Evolutionary conservation across 2,329 filamentous ascomycete genomes (phyloP).

Genomic region (Xylariomycetidae sp.): DNA sequence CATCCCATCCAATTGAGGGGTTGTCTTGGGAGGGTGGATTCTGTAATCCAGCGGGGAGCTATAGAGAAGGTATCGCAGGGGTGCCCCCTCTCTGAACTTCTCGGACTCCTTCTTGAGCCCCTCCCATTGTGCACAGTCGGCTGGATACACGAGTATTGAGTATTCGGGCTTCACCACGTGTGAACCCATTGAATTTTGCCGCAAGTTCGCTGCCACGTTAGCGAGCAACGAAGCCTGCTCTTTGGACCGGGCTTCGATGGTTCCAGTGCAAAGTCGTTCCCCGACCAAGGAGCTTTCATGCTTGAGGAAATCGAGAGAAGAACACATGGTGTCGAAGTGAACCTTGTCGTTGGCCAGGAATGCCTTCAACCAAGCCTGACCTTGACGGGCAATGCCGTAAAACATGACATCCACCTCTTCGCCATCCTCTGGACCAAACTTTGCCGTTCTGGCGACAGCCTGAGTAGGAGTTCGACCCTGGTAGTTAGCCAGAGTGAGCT

Average conservation of each 20-base stretch:
- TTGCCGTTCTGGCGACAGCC: slow-evolving; percentile 15
- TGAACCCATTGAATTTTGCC: slow-evolving; percentile 13
- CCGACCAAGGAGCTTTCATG: slow-evolving; percentile 9
- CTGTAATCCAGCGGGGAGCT: slow-evolving; percentile 10
- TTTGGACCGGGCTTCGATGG: slow-evolving; percentile 10
- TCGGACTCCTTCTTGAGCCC: slow-evolving; percentile 10
- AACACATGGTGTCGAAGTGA: slow-evolving; percentile 17
- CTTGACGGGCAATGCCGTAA: slow-evolving; percentile 17
- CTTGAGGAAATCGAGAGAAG: slow-evolving; percentile 18
- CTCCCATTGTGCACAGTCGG: slow-evolving; percentile 17
- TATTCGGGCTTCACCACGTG: slow-evolving; percentile 20
- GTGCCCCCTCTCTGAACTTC: slow-evolving; percentile 5
- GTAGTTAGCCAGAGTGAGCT: slow-evolving; percentile 18
- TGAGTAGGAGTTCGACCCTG: slow-evolving; percentile 20
- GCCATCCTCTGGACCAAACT: slow-evolving; percentile 18
- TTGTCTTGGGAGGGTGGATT: slow-evolving; percentile 15
- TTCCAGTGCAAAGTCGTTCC: slow-evolving; percentile 17
- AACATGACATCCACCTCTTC: slow-evolving; percentile 19
- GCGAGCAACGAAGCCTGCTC: slow-evolving; percentile 10
- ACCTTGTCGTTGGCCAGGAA: slow-evolving; percentile 18
- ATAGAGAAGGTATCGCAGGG: slow-evolving; percentile 21
- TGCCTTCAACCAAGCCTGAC: slow-evolving; percentile 16
- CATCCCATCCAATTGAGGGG: too few species aligned
- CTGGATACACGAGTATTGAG: slow-evolving; percentile 25
- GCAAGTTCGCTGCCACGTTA: slow-evolving; percentile 18